Percentiles rank a stretch among this genome's conserved stretches.
Conservation (phyloP, 2,329 filamentous ascomycete genomes). For the Colletotrichum limetticola region DNA sequence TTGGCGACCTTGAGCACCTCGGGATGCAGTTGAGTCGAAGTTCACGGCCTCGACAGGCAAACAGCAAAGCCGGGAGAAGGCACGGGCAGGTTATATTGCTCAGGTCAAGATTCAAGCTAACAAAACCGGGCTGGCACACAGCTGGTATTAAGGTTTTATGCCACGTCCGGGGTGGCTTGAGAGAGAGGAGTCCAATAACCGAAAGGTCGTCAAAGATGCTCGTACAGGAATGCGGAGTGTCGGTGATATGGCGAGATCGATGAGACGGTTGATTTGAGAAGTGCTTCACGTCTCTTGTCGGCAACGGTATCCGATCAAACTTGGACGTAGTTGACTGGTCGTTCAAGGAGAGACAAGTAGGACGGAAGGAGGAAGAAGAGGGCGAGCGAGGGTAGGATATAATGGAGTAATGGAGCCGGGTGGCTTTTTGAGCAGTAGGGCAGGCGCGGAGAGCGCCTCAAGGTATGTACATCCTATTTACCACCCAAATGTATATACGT, state of each 20-base stretch:
- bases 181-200: constrained; percentile 7
- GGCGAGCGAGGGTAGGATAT: constrained; percentile 9
- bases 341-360: not conserved
- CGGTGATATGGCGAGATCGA: not conserved
- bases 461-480: constrained; percentile 19
- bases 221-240: not conserved
- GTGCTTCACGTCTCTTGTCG: not conserved
- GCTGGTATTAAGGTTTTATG: constrained; percentile 22
- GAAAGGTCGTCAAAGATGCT: not conserved
- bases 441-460: constrained; percentile 30
- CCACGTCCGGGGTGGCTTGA: constrained; percentile 22
- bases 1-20: constrained; percentile 9
- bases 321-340: not conserved
- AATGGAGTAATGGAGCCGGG: constrained; percentile 21
- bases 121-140: constrained; percentile 2
- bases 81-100: not conserved
- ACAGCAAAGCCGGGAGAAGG: not conserved
- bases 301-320: not conserved
- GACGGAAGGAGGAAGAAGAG: constrained; percentile 1
- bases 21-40: not conserved
- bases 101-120: not conserved
- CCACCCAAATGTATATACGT: constrained; percentile 20
- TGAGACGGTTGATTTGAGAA: not conserved
- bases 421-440: constrained; percentile 32
- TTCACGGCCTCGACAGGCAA: not conserved